phyloP scores from a whole-genome alignment of 495 filamentous ascomycete genomes.

The Podospora pseudoanserina region DNA sequence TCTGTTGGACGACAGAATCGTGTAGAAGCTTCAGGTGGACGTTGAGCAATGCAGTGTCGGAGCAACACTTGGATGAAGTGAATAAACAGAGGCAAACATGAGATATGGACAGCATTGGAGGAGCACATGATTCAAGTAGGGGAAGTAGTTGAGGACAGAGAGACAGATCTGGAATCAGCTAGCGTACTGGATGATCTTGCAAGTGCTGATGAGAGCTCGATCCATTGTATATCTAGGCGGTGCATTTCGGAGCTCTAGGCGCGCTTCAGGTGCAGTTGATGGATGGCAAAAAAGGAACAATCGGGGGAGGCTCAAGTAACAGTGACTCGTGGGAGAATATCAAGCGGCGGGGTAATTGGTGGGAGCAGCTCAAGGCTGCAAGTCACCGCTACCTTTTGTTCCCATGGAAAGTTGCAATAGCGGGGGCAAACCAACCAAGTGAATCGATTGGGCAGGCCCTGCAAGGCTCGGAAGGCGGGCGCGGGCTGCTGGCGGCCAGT shows the following conservation, averaged over 20 bases:
- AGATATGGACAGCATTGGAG: neutral
- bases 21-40: conserved; percentile 2
- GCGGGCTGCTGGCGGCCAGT: conserved; percentile 10
- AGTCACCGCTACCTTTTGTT: conserved; percentile 1
- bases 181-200: neutral
- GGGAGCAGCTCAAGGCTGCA: conserved; percentile 6
- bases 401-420: neutral
- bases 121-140: neutral
- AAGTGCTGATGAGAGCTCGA: neutral
- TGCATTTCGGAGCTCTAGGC: neutral
- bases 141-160: neutral
- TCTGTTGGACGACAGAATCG: conserved; percentile 3
- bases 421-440: neutral
- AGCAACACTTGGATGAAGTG: neutral
- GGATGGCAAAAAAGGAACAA: conserved; percentile 6
- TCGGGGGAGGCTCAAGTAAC: neutral
- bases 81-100: neutral
- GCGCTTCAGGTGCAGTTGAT: neutral
- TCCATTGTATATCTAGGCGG: neutral
- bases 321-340: neutral
- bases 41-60: neutral
- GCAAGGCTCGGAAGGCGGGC: neutral
- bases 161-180: neutral
- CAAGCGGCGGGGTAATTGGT: neutral
- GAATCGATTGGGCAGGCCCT: neutral